These are phyloP conservation scores for Jamesozyma lodderae DNA, from an alignment of 805 yeast genomes.

Conservation along the genomic window DNA sequence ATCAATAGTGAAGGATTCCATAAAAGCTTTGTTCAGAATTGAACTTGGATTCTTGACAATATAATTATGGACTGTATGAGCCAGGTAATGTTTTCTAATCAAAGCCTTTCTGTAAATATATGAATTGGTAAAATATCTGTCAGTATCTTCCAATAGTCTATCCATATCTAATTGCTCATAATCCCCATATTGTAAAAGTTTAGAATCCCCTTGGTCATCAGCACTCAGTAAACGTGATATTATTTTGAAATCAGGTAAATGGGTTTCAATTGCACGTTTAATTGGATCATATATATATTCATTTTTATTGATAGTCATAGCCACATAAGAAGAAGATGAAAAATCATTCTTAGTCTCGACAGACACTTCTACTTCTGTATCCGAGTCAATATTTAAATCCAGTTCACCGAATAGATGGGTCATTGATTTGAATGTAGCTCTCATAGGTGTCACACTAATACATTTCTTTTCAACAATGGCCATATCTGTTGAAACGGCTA, in stretches of 20 bases:
- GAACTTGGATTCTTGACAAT: conserved; percentile 67
- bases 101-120: conserved; percentile 84
- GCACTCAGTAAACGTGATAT: conserved; percentile 18
- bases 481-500: conserved; percentile 40
- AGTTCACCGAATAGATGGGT: conserved; percentile 17
- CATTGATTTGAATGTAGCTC: conserved; percentile 52
- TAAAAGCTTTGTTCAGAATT: conserved; percentile 49
- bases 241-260: conserved; percentile 31
- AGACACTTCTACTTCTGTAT: background rate
- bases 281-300: conserved; percentile 39
- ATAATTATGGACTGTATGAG: conserved; percentile 74
- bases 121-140: conserved; percentile 58
- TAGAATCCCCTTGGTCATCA: conserved; percentile 12
- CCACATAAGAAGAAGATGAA: background rate
- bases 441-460: conserved; percentile 60
- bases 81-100: conserved; percentile 80
- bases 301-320: conserved; percentile 28
- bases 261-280: conserved; percentile 21
- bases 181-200: conserved; percentile 72
- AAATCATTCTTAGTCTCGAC: background rate
- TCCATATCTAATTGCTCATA: conserved; percentile 85
- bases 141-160: conserved; percentile 28
- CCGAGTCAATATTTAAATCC: conserved; percentile 1
- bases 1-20: conserved; percentile 72
- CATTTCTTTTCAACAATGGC: conserved; percentile 56